These are phyloP conservation scores for Papiliotrema fonsecae DNA, from an alignment of 1,284 basidiomycete species.

Conservation along the genomic window DNA sequence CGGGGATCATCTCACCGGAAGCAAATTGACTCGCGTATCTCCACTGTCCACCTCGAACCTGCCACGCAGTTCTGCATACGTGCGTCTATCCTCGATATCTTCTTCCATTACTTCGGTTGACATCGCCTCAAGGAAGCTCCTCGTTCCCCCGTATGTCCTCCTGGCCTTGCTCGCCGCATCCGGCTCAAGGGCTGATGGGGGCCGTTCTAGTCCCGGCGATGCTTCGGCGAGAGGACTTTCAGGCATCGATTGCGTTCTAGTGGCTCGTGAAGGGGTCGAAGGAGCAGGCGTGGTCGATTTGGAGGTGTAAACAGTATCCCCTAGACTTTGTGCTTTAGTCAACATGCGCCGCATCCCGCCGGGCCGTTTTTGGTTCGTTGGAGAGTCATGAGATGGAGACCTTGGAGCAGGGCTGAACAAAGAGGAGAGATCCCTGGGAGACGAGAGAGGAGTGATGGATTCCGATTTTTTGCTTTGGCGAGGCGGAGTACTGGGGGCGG, in stretches of 20 bases:
- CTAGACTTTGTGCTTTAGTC: slow-evolving; percentile 37
- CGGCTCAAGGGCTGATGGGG: not conserved
- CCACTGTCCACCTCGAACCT: slow-evolving; percentile 39
- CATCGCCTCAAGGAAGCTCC: slow-evolving; percentile 20
- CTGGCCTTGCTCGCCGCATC: slow-evolving; percentile 15
- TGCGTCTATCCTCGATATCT: slow-evolving; percentile 18
- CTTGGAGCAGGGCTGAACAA: slow-evolving; percentile 15
- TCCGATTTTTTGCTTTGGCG: not conserved
- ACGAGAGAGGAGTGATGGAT: slow-evolving; percentile 13
- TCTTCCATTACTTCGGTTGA: not conserved
- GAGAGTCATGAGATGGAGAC: not conserved
- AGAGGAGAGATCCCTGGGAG: slow-evolving; percentile 22
- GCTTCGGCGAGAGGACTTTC: slow-evolving; percentile 3
- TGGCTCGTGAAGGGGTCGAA: slow-evolving; percentile 3
- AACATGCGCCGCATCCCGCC: slow-evolving; percentile 30
- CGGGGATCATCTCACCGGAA: not conserved
- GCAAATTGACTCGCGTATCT: not conserved
- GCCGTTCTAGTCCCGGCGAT: not conserved
- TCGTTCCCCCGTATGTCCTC: slow-evolving; percentile 30
- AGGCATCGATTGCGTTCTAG: slow-evolving; percentile 2
- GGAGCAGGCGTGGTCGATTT: not conserved
- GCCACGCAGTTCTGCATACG: slow-evolving; percentile 42
- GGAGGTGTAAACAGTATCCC: not conserved
- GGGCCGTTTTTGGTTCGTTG: slow-evolving; percentile 4
- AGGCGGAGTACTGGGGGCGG: slow-evolving; percentile 7